phyloP scores from a whole-genome alignment of 2,329 filamentous ascomycete species.

The Talaromyces sp. region DNA sequence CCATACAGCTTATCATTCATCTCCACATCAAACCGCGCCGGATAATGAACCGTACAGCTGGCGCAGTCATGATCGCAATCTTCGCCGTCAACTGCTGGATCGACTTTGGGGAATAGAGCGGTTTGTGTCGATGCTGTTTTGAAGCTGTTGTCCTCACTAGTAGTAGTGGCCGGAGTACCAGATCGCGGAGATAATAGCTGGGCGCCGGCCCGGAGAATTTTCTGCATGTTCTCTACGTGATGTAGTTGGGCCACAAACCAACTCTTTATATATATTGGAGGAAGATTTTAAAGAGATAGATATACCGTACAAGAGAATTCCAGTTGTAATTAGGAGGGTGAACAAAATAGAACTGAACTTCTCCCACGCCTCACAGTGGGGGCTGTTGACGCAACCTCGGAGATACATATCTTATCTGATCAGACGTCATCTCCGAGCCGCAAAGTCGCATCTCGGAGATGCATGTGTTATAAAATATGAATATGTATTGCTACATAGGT shows the following conservation, averaged over 20 bases:
- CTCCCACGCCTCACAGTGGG: background rate
- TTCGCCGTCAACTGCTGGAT: constrained; percentile 74
- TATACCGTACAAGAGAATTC: no score
- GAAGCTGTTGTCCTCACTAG: constrained; percentile 37
- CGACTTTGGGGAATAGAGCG: constrained; percentile 67
- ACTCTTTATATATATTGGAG: no score
- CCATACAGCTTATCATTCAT: constrained; percentile 76
- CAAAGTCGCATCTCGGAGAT: background rate
- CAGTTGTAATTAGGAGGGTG: no score
- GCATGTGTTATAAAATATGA: no score
- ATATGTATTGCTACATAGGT: no score
- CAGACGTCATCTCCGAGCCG: background rate
- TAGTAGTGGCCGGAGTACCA: constrained; percentile 18
- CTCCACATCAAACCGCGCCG: constrained; percentile 67
- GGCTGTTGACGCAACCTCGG: constrained; percentile 4
- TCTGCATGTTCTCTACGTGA: constrained; percentile 27
- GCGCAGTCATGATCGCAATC: constrained; percentile 86
- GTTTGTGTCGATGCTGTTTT: constrained; percentile 43
- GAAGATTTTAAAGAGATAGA: no score
- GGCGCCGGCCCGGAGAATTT: constrained; percentile 31
- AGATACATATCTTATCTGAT: constrained; percentile 12
- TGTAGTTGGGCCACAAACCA: no score
- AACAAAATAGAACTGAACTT: background rate
- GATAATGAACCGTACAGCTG: constrained; percentile 72
- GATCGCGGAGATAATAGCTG: constrained; percentile 29